Evolutionary conservation across 202 grass and related monocot genomes (phyloP).

Genomic region (Saccharum hybrid): DNA sequence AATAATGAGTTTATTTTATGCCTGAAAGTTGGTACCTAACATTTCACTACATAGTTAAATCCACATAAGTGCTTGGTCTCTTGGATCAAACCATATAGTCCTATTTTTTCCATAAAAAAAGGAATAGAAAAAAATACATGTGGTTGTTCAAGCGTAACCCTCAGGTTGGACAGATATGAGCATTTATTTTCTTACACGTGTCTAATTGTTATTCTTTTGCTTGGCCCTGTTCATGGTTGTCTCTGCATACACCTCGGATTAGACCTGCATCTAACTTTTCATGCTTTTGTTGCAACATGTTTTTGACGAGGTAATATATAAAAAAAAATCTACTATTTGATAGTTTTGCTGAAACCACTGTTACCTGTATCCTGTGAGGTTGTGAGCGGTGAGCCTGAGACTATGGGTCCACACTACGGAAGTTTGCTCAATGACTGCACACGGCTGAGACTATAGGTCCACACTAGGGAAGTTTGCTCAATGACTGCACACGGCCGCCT

Average conservation of each 20-base stretch:
- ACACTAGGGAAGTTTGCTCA: background rate
- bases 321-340: background rate
- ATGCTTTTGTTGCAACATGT: background rate
- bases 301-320: slow-evolving; percentile 4
- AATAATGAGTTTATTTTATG: background rate
- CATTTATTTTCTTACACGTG: background rate
- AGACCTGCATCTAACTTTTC: slow-evolving; percentile 1
- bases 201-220: background rate
- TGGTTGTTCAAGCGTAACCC: slow-evolving; percentile 24
- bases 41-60: background rate
- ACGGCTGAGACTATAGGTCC: background rate
- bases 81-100: background rate
- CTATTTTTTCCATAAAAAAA: background rate
- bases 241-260: background rate
- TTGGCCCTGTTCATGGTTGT: slow-evolving; percentile 1
- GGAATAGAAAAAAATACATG: background rate
- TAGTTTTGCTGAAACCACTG: background rate
- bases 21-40: background rate
- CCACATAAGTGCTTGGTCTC: background rate
- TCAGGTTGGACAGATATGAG: slow-evolving; percentile 16
- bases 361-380: no score
- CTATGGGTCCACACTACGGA: no score
- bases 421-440: no score
- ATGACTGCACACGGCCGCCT: background rate
- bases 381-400: background rate